A percentile compares a stretch with the other conserved stretches of the same genome.
phyloP scores from a whole-genome alignment of 495 filamentous ascomycete genomes.

The Penicillium desertorum region DNA sequence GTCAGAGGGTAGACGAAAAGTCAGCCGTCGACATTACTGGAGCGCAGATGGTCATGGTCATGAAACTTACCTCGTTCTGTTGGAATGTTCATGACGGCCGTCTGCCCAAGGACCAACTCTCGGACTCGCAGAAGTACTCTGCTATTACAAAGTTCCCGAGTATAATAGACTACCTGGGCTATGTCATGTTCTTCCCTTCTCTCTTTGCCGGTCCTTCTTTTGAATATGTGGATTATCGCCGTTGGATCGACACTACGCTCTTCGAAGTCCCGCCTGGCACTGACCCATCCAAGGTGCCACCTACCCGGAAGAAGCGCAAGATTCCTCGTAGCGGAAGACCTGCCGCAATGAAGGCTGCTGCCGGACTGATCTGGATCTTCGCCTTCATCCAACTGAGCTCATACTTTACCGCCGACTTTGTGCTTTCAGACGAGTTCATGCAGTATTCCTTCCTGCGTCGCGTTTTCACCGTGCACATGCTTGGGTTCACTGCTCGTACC shows the following conservation, averaged over 20 bases:
- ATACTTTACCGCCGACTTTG: conserved; percentile 60
- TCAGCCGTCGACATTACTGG: conserved; percentile 82
- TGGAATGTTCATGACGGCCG: conserved; percentile 96
- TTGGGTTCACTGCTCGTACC: conserved; percentile 72
- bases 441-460: conserved; percentile 67
- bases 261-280: conserved; percentile 80
- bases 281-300: conserved; percentile 76
- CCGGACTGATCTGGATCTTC: conserved; percentile 76
- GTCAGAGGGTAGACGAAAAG: conserved; percentile 67
- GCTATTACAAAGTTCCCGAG: conserved; percentile 70
- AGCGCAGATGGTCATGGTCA: conserved; percentile 96
- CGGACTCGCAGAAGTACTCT: conserved; percentile 81
- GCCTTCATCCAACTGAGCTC: conserved; percentile 71
- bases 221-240: conserved; percentile 87
- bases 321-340: conserved; percentile 90
- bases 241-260: conserved; percentile 92
- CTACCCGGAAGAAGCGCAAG: conserved; percentile 87
- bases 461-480: conserved; percentile 75
- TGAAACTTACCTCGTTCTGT: conserved; percentile 97
- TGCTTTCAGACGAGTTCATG: conserved; percentile 62
- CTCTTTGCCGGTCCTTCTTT: conserved; percentile 87
- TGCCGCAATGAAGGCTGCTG: conserved; percentile 70
- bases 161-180: conserved; percentile 79
- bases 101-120: conserved; percentile 72
- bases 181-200: conserved; percentile 91